Evolutionary conservation across 78 protist species (phyloP), one percentile per base, ranked within the genome.

Genomic region (Ministeria vibrans): DNA sequence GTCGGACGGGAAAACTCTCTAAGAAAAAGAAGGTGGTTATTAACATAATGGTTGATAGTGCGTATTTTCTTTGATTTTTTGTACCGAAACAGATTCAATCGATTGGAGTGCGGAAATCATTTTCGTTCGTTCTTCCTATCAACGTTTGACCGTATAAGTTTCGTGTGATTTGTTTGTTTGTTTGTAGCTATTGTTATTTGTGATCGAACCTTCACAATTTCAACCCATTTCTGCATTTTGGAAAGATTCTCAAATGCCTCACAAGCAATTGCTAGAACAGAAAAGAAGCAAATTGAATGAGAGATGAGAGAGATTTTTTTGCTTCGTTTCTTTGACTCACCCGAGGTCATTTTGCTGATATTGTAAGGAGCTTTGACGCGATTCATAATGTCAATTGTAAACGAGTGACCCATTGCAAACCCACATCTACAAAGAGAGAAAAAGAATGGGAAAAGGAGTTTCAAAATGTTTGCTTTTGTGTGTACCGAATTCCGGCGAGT

Each of bases 361-460:
- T 83, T 83, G 78, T 83, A 83, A 4, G 87, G 87, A 30, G 87
- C 87, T 36, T 83, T 83, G 59, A 83, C 81, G 53, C 66, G 59
- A 55, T 64, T 75, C 64, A 83, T 36, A 13, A 70, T 64, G 55
- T 25, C 28, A 41, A 76, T 70, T 28, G 4, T 6, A 32, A 2
- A 13, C 38, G 49, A 4, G 59, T 20, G 25, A 13, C 22, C 49
- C 32, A 30, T n/a, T 15, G 23, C 63, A 53, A 1, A 11, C 63
- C 2, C 63, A 1, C 63, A 53, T 15, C 34, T 15, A n/a, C 63
- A n/a, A 22, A 53, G 28, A 46, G 28, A 46, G 28, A 46, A 18
- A 46, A 46, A 46, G 55, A 18, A 13, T 18, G 55, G 13, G 55
- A 46, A 7, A 13, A 46, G 55, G 55, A 7, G 13, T 13, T 7